Conservation (phyloP, 2,329 filamentous ascomycete genomes). For the Colletotrichum sp. region DNA sequence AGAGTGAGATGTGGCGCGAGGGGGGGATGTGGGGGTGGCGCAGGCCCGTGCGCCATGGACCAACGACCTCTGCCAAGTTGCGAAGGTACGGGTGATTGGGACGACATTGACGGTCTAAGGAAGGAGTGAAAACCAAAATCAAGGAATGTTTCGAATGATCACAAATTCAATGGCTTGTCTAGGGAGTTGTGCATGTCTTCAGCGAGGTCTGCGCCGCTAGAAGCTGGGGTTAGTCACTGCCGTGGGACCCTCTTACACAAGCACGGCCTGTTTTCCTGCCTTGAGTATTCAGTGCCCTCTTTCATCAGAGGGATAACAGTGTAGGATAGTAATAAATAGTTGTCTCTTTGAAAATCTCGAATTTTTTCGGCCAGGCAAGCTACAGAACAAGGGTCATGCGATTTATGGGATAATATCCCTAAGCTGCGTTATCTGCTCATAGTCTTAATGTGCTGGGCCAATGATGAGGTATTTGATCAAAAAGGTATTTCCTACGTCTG, state of each 20-base stretch:
- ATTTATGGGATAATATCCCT: background rate
- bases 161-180: background rate
- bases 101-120: background rate
- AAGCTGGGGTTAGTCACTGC: background rate
- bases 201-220: background rate
- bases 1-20: background rate
- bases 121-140: background rate
- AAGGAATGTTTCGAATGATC: background rate
- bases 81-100: background rate
- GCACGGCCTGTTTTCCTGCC: background rate
- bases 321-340: background rate
- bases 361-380: rapidly evolving
- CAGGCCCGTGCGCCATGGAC: background rate
- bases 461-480: background rate
- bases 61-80: background rate
- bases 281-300: background rate
- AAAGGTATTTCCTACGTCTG: background rate
- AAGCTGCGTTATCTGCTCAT: background rate
- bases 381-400: background rate
- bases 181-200: background rate
- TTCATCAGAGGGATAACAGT: background rate
- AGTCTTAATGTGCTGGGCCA: background rate
- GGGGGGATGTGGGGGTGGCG: background rate
- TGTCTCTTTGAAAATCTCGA: background rate
- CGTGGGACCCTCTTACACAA: background rate